These are phyloP conservation scores for Malus domestica DNA, from an alignment of 306 rosid species.

Conservation along the genomic window DNA sequence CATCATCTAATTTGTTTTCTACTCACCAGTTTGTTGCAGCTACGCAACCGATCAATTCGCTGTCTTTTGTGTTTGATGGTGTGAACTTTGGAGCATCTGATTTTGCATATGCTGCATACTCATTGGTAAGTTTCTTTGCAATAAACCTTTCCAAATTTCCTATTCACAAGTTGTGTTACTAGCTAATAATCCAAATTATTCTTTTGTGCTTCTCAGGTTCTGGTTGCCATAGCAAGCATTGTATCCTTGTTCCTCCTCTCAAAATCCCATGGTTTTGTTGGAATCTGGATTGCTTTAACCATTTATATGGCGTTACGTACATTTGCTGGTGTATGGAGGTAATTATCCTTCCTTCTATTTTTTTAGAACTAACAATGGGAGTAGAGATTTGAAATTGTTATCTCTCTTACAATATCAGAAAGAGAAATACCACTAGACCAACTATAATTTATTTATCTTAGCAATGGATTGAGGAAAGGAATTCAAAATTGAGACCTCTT, in stretches of 20 bases:
- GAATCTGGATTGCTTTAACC: conserved; percentile 86
- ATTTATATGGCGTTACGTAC: conserved; percentile 83
- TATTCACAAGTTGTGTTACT: background rate
- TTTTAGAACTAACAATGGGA: background rate
- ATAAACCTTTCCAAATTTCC: background rate
- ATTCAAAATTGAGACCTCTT: background rate
- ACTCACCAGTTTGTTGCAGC: conserved; percentile 81
- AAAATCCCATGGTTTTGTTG: conserved; percentile 61
- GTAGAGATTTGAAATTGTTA: background rate
- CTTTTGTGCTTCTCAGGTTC: conserved; percentile 34
- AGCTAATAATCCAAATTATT: background rate
- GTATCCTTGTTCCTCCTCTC: conserved; percentile 52
- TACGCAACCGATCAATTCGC: conserved; percentile 84
- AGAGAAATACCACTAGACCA: background rate
- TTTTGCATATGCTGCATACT: conserved; percentile 82
- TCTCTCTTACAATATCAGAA: too few species aligned
- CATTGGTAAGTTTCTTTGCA: conserved; percentile 40
- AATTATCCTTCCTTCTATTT: background rate
- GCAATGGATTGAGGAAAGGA: too few species aligned
- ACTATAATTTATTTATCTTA: background rate
- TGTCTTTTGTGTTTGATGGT: conserved; percentile 91
- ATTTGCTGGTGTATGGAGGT: conserved; percentile 93
- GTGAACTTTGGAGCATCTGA: conserved; percentile 96
- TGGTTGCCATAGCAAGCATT: conserved; percentile 68
- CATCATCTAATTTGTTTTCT: background rate